Evolutionary conservation across 192 early-diverging fungal genomes (phyloP).

Genomic region (Linderina pennispora): DNA sequence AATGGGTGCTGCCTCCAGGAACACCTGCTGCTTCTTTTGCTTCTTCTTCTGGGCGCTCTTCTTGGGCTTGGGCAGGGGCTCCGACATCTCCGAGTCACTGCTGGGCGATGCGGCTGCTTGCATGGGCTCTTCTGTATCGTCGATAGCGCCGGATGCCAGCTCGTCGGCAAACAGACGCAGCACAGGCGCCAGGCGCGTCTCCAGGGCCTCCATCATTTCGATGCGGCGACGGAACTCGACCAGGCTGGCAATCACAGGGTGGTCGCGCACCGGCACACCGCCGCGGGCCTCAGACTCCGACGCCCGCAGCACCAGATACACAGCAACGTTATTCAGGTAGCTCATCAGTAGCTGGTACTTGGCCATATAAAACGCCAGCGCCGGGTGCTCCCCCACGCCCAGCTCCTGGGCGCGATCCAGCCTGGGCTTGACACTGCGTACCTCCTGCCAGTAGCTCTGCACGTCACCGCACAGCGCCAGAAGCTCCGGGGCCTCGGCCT

Average conservation of each 20-base stretch:
- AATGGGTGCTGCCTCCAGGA: constrained; percentile 2
- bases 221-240: constrained; percentile 67
- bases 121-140: constrained; percentile 7
- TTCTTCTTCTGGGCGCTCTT: constrained; percentile 3
- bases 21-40: not conserved
- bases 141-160: constrained; percentile 40
- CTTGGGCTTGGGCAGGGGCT: constrained; percentile 7
- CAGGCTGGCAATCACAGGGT: constrained; percentile 82
- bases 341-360: constrained; percentile 54
- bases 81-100: constrained; percentile 22
- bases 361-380: constrained; percentile 39
- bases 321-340: constrained; percentile 86
- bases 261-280: constrained; percentile 54
- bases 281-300: constrained; percentile 47
- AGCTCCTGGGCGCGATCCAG: constrained; percentile 19
- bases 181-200: constrained; percentile 49
- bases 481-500: constrained; percentile 70
- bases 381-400: constrained; percentile 37
- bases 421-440: constrained; percentile 23
- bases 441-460: constrained; percentile 15
- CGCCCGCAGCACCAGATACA: constrained; percentile 71
- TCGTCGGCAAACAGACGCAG: constrained; percentile 48
- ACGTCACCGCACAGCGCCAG: constrained; percentile 58
- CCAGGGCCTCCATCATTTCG: constrained; percentile 60
- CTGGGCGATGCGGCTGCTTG: not conserved